Percentiles rank a stretch among this genome's conserved stretches.
Conservation (phyloP, 768 basidiomycete species). For the Tylopilus intermedius region DNA sequence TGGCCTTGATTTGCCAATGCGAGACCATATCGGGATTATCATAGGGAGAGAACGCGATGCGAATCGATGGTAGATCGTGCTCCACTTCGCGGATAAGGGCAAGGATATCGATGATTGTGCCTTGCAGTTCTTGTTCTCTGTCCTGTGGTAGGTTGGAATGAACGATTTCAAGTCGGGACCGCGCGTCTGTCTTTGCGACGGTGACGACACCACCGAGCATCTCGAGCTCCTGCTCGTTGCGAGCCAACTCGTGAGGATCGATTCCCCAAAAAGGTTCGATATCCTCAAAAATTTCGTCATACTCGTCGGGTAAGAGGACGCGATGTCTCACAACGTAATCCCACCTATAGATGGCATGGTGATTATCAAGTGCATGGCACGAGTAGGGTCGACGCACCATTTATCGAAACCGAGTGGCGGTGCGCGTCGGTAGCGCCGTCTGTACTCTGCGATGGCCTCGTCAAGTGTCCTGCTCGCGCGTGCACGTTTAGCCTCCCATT, state of each 20-base stretch:
- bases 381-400: conserved; percentile 27
- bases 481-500: conserved; percentile 33
- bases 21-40: conserved; percentile 30
- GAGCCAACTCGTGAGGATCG: conserved; percentile 24
- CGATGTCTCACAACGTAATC: conserved; percentile 35
- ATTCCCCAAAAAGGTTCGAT: conserved; percentile 37
- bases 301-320: conserved; percentile 42
- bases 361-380: no score
- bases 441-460: conserved; percentile 38
- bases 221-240: conserved; percentile 22
- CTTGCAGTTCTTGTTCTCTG: not conserved
- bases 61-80: conserved; percentile 29
- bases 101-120: conserved; percentile 13
- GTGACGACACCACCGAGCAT: conserved; percentile 10
- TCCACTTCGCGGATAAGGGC: conserved; percentile 25
- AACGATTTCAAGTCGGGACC: conserved; percentile 12
- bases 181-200: conserved; percentile 18
- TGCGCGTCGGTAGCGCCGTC: conserved; percentile 28
- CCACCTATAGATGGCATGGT: conserved; percentile 29
- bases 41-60: conserved; percentile 26
- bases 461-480: conserved; percentile 35
- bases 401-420: conserved; percentile 42
- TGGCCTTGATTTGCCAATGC: conserved; percentile 20
- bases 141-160: conserved; percentile 9
- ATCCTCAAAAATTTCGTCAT: conserved; percentile 40